phyloP scores from a whole-genome alignment of 2,329 filamentous ascomycete species.

The Cladosporium sp. region DNA sequence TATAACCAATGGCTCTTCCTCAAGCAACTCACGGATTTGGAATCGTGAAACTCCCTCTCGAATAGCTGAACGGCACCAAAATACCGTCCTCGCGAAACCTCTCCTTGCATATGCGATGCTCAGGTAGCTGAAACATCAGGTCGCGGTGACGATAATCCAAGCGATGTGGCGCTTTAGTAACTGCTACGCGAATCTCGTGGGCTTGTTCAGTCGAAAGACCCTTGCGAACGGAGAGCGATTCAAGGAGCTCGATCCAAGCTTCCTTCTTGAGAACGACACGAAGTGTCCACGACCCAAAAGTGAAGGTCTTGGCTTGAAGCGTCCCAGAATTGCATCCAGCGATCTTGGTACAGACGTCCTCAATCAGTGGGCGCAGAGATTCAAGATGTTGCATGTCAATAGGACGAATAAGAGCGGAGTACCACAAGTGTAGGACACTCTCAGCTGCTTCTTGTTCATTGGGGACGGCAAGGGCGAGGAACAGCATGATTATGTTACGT shows the following conservation, averaged over 20 bases:
- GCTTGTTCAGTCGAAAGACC: background rate
- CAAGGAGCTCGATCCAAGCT: background rate
- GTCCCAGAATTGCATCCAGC: background rate
- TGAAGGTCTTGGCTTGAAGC: background rate
- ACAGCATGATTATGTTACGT: slow-evolving; percentile 31
- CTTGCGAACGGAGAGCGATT: background rate
- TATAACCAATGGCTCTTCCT: background rate
- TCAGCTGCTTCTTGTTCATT: slow-evolving; percentile 24
- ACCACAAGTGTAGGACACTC: slow-evolving; percentile 44
- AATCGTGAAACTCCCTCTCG: slow-evolving; percentile 28
- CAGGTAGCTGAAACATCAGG: slow-evolving; percentile 23
- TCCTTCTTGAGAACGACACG: background rate
- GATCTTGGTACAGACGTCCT: background rate
- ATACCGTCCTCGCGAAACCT: slow-evolving; percentile 38
- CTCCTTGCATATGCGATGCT: slow-evolving; percentile 24
- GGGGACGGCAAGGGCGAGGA: slow-evolving; percentile 25
- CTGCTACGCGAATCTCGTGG: background rate
- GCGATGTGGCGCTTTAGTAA: background rate
- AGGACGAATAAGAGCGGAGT: slow-evolving; percentile 32
- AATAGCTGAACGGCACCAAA: slow-evolving; percentile 38
- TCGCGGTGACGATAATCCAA: slow-evolving; percentile 22
- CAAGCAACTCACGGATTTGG: slow-evolving; percentile 39
- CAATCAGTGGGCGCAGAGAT: background rate
- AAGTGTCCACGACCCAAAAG: background rate
- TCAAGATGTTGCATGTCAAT: background rate